Evolutionary conservation across 345 rosid genomes (phyloP), one percentile per base, ranked within the genome.

Genomic region (Isatis tinctoria): DNA sequence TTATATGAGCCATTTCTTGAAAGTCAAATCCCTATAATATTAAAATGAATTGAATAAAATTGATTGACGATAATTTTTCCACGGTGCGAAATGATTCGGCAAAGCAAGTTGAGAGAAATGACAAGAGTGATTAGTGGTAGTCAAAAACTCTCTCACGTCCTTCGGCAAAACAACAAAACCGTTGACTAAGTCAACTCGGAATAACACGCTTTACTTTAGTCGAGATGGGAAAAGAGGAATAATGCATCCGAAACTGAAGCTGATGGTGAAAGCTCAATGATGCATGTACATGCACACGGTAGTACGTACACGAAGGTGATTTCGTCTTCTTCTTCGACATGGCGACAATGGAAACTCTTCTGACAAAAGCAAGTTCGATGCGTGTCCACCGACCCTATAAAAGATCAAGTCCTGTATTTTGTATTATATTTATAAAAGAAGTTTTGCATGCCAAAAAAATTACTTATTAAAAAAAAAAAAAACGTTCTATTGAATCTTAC

Each of bases 51-150:
- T 44, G 24, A 45, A 57, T 53, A 20, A 4, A 8, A 33, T n/a
- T 24, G 16, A 33, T 44, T 8, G 65, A 43, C n/a, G 27, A 52
- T 10, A 16, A 3, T 10, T 6, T 51, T 18, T 32, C 26, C 26
- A 41, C 13, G 70, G 54, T 56, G 58, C 49, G 56, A 56, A 37
- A 74, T 48, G 73, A 67, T 74, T 65, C 12, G 72, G 39, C 12
- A 36, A 28, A 45, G 7, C 32, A 65, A 44, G 72, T 74, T 47
- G 66, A 2, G 30, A 66, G 67, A 47, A 66, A 65, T 56, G 65
- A 74, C 67, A 57, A 61, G 39, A 26, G 27, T 36, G 62, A 49
- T 49, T 22, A 22, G 24, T 22, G 3, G 33, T 56, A 27, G 41
- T 62, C 30, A 17, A 64, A 65, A 65, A 22, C 30, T 6, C 22